Evolutionary conservation across 176 grass and related monocot genomes (phyloP).

Genomic region (Oryza meyeriana): DNA sequence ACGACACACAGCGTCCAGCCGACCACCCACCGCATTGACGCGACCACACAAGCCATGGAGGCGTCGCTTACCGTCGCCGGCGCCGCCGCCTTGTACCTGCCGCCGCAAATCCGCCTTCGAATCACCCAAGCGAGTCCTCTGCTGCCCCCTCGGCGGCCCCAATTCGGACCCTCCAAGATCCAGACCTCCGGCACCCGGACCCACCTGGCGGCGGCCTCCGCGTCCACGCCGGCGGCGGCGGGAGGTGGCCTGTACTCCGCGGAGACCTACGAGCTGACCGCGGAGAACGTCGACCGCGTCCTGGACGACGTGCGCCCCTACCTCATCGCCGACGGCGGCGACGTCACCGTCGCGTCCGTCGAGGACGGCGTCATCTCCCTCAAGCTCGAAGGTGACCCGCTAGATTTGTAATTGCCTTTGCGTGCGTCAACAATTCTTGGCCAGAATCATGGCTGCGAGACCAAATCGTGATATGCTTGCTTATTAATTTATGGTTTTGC

Average conservation of each 20-base stretch:
- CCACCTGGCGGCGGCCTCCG: constrained; percentile 26
- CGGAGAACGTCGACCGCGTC: constrained; percentile 73
- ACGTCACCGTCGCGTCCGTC: constrained; percentile 80
- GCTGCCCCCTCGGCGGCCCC: constrained; percentile 15
- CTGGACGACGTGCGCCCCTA: constrained; percentile 87
- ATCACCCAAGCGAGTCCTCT: neutral
- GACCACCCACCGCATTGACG: neutral
- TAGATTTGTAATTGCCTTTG: neutral
- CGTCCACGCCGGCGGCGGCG: constrained; percentile 41
- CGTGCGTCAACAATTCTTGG: neutral
- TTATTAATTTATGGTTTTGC: neutral
- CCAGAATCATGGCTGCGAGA: neutral
- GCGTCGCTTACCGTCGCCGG: constrained; percentile 30
- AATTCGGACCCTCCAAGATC: constrained; percentile 30
- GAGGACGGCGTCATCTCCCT: constrained; percentile 89
- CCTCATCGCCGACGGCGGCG: constrained; percentile 81
- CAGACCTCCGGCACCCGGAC: constrained; percentile 6
- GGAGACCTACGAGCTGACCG: constrained; percentile 70
- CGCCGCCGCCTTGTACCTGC: constrained; percentile 10
- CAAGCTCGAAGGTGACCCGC: constrained; percentile 69
- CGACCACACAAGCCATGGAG: constrained; percentile 38
- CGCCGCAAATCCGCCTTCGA: constrained; percentile 28
- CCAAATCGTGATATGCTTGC: neutral
- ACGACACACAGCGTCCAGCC: neutral
- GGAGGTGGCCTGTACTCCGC: constrained; percentile 69